A percentile compares a stretch with the other conserved stretches of the same genome.
Evolutionary conservation across 345 rosid species (phyloP).

Genomic region (Lumnitzera littorea): DNA sequence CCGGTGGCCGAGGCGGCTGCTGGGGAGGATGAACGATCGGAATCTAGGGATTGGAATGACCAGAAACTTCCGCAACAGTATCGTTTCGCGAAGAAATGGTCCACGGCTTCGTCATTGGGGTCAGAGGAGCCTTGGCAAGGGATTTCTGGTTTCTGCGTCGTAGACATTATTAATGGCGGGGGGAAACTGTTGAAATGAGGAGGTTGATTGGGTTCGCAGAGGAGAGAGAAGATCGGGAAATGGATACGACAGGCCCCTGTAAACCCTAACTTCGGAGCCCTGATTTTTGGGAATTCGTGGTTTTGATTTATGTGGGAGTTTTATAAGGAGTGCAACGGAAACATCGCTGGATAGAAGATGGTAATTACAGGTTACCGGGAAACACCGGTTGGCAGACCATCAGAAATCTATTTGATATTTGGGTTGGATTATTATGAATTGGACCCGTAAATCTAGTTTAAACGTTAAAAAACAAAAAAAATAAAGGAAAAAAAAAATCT

Average conservation of each 20-base stretch:
- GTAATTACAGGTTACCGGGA: slow-evolving; percentile 9
- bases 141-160: neutral
- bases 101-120: neutral
- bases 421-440: too few relatives aligned
- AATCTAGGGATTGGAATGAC: slow-evolving; percentile 4
- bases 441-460: too few relatives aligned
- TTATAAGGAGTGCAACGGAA: slow-evolving; percentile 7
- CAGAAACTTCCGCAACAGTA: slow-evolving; percentile 13
- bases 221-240: too few relatives aligned
- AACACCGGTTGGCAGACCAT: slow-evolving; percentile 6
- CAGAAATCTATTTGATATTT: too few relatives aligned
- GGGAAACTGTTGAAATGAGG: neutral
- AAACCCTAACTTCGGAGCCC: too few relatives aligned
- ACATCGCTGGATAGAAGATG: slow-evolving; percentile 2
- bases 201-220: too few relatives aligned
- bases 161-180: slow-evolving; percentile 5
- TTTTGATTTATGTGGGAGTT: neutral
- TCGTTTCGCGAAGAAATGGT: slow-evolving; percentile 5
- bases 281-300: too few relatives aligned
- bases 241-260: too few relatives aligned
- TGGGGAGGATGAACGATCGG: neutral
- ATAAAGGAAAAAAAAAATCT: too few relatives aligned
- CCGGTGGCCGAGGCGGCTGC: slow-evolving; percentile 2
- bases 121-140: neutral
- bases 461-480: too few relatives aligned